Base-by-base conservation (phyloP, 2,329 filamentous ascomycete genomes). In the Trichocomaceae sp. region DNA sequence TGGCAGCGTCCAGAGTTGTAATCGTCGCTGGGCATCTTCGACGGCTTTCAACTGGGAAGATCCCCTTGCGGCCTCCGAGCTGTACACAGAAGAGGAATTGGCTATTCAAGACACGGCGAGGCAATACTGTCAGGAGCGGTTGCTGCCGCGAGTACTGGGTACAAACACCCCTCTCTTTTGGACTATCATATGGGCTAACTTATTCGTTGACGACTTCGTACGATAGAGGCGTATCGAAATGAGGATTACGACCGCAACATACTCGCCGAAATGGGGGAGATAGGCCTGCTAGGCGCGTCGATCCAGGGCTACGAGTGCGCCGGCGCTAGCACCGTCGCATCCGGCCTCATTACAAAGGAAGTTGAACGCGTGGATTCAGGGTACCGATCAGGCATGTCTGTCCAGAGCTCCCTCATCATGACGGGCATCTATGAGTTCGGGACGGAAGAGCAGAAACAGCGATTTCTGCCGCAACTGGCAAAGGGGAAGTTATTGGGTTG, bases 401-500 rank as follows among this genome's bases (percentile, higher is more conserved):
- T 96, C 19, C 90, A 96, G 71, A 92, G 88, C 58, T 93, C 90
- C 1, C 77, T 96, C n/a, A 88, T 86, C 20, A 96, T 96, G 91
- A 90, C 90, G 20, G 89, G 88, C 23, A 96, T 96, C 64, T 79
- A 91, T 69, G 88, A 95, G 63, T 92, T 91, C 63, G 90, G 90
- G 5, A 84, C 86, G n/a, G 74, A 85, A 64, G 90, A 96, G 73
- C 85, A 90, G 66, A 96, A 95, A 74, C 85, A 96, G 60, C 87
- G 82, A 61, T 90, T 88, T 63, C 75, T 96, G 13, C 89, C 90
- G 0, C 76, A 79, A 15, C 84, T 96, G 80, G 90, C 90, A 22
- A 87, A 88, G 70, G 90, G 90, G 6, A 87, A 89, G 67, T 71
- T 92, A 5, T 72, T 95, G 2, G 90, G 90, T 44, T 90, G 88